Base-by-base conservation (phyloP, 148 eudicot genomes). In the Nepenthes gracilis region DNA sequence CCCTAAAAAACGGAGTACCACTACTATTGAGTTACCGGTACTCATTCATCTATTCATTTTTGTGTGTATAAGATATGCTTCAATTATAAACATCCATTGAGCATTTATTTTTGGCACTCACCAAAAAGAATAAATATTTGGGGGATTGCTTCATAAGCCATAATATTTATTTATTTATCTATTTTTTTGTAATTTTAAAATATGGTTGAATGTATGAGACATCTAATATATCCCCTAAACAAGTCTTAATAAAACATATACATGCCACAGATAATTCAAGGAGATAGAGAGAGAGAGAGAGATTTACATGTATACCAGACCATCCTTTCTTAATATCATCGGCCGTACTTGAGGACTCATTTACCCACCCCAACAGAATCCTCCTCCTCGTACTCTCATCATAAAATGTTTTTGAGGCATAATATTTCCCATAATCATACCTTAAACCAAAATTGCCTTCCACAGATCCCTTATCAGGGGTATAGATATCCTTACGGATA, bases 371-470 rank as follows among this genome's bases (percentile, higher is more conserved):
- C 71, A 74, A 79, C 79, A 87, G 70, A 35, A 90, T 62, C 78
- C 97, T 80, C 36, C 88, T 51, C 43, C 68, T 67, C 56, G 55
- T 82, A 1, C 38, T 52, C 37, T 52, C 38, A 35, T 90, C 97
- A 33, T 35, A 90, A 33, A 90, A 90, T 0, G 88, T 82, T 64
- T 84, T 90, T 0, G 97, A 86, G 2, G 97, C 97, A 56, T 86
- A 90, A 34, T 58, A 82, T 43, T 75, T 84, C 0, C 95, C 95
- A 67, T 84, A 78, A 72, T 90, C 95, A 48, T 86, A 84, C 32
- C 84, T 76, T 43, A 84, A 64, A 7, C 77, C 68, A 1, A 57
- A 50, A 12, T 72, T 75, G 32, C 55, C 63, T 34, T 72, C 76
- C 32, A 68, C 54, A 1, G 50, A 74, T 2, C 76, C 82, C 1